Conservation (phyloP, 192 early-diverging fungal genomes). For the Linnemannia elongata region DNA sequence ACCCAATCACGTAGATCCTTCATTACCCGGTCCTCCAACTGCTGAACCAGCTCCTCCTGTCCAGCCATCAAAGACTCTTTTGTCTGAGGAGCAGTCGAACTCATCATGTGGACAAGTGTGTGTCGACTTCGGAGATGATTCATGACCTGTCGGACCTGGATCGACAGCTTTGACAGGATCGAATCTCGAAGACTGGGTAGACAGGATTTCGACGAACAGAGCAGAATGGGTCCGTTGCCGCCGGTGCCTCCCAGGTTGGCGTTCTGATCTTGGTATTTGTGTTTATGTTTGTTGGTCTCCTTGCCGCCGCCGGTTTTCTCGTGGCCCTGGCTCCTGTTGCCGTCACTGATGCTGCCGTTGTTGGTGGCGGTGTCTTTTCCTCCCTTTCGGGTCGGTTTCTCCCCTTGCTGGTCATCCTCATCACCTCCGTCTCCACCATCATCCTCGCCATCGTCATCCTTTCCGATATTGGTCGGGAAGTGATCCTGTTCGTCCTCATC, state of each 20-base stretch:
- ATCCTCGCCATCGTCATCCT: background rate
- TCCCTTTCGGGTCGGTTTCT: background rate
- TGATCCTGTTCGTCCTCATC: slow-evolving; percentile 32
- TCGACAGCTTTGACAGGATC: slow-evolving; percentile 27
- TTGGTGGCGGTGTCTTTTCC: background rate
- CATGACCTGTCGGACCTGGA: slow-evolving; percentile 33
- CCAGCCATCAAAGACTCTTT: slow-evolving; percentile 21
- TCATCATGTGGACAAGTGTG: slow-evolving; percentile 25
- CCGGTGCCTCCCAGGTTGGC: slow-evolving; percentile 23
- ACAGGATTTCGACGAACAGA: slow-evolving; percentile 28
- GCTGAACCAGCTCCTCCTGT: slow-evolving; percentile 24
- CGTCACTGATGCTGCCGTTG: background rate
- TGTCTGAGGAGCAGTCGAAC: slow-evolving; percentile 18
- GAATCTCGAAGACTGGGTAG: slow-evolving; percentile 30
- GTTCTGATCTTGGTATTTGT: slow-evolving; percentile 5
- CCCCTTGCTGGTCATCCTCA: background rate
- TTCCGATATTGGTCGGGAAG: slow-evolving; percentile 5
- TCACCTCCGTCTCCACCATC: background rate
- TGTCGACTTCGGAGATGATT: slow-evolving; percentile 22
- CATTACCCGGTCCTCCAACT: slow-evolving; percentile 17
- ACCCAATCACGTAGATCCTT: slow-evolving; percentile 41
- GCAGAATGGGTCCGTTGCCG: slow-evolving; percentile 31
- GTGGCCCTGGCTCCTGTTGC: background rate
- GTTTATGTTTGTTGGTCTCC: background rate
- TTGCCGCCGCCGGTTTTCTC: background rate